Base-by-base conservation (phyloP, 331 rosid genomes). In the Rosa hybrid region DNA sequence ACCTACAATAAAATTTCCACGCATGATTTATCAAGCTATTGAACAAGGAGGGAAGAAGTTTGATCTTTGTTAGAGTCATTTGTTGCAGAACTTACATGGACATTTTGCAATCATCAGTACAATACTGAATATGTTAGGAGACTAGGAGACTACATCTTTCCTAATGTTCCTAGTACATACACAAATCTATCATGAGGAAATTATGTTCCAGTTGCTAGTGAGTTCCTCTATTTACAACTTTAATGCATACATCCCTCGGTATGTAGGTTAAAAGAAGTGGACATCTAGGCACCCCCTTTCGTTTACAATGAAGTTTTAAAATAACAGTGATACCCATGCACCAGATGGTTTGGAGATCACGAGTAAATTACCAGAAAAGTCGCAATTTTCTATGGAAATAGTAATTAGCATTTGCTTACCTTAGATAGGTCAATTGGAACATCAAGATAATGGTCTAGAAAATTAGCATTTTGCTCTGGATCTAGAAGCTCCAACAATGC, bases 401-500 rank as follows among this genome's bases (percentile, higher is more conserved):
- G 45, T 23, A 44, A 25, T 17, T 59, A 14, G 42, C 45, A 16
- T 27, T 39, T 44, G 18, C 87, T 71, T 68, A 93, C 99, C 99
- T 96, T 96, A 69, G 99, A 93, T 75, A 96, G 89, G 82, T 96
- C 98, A 75, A 96, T 91, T 46, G 99, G 91, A 74, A 96, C 97
- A 82, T 96, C 99, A 88, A 96, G 98, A 86, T 96, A 93, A 87
- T 96, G 99, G 78, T 96, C 99, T 80, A 96, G 88, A 83, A 96
- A 96, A 84, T 96, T 96, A 83, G 99, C 96, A 87, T 96, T 96
- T 86, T 96, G 99, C 92, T 96, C 98, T 0, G 99, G 98, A 87
- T 96, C 99, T 80, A 96, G 93, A 88, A 96, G 99, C 91, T 96
- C 99, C 87, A 96, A 77, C 94, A 96, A 90, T 72, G 99, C 99